Percentiles rank a stretch among this genome's conserved stretches.
Conservation (phyloP, 768 basidiomycete genomes). For the Rubroboletus pulcherrimus region DNA sequence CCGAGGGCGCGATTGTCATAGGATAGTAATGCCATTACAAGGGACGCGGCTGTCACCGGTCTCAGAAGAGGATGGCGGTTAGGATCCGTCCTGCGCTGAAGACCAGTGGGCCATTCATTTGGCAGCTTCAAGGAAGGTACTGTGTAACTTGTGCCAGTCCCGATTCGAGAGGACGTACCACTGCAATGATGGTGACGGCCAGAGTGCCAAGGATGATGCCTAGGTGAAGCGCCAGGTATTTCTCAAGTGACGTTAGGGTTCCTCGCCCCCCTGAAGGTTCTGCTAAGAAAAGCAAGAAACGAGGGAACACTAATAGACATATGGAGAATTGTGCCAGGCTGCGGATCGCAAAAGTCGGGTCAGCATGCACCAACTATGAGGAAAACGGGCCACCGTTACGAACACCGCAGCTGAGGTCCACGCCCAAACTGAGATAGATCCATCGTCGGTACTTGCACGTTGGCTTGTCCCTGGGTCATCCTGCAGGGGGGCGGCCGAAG, state of each 20-base stretch:
- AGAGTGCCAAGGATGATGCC: constrained; percentile 58
- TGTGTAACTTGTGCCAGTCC: constrained; percentile 1
- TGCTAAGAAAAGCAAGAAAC: constrained; percentile 64
- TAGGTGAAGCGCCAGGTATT: constrained; percentile 63
- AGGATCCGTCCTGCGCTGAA: constrained; percentile 26
- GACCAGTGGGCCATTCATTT: constrained; percentile 32
- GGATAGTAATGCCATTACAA: constrained; percentile 56
- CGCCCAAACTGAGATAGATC: constrained; percentile 36
- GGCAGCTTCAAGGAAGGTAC: constrained; percentile 38
- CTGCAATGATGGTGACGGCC: constrained; percentile 53
- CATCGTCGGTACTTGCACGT: constrained; percentile 13
- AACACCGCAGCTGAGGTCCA: constrained; percentile 35
- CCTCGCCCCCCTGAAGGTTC: constrained; percentile 41
- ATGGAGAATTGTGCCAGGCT: constrained; percentile 36
- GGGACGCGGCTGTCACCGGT: constrained; percentile 53
- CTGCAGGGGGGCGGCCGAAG: constrained; percentile 9
- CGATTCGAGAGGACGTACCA: constrained; percentile 36
- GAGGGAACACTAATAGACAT: constrained; percentile 52
- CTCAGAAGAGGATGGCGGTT: constrained; percentile 59
- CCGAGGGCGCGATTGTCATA: constrained; percentile 62
- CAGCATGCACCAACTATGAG: neutral
- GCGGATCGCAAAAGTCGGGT: neutral
- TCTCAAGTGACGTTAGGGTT: constrained; percentile 61
- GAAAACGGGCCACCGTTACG: constrained; percentile 7
- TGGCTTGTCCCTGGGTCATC: constrained; percentile 2